Evolutionary conservation across 1,284 basidiomycete species (phyloP).

Genomic region (Puccinia coronata): DNA sequence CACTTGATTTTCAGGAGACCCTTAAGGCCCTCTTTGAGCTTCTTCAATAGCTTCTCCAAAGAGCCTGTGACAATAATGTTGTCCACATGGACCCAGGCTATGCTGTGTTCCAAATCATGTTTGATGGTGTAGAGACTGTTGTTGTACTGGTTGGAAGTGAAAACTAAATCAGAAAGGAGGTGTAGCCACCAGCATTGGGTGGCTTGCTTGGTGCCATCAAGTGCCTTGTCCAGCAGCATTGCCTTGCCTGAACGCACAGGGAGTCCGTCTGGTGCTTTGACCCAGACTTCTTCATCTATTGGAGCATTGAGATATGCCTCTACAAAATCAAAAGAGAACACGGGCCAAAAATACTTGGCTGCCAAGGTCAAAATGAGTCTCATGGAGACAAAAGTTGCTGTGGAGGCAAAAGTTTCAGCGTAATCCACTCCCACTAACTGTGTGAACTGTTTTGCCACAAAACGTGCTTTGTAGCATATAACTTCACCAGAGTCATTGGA

Average conservation of each 20-base stretch:
- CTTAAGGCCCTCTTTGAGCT: background rate
- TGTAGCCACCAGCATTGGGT: background rate
- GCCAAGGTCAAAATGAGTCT: background rate
- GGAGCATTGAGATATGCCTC: constrained; percentile 8
- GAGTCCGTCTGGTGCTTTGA: background rate
- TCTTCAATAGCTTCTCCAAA: background rate
- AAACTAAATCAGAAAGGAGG: background rate
- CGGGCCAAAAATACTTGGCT: background rate
- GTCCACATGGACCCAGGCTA: background rate
- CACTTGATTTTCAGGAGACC: background rate
- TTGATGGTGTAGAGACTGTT: background rate
- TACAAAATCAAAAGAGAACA: constrained; percentile 23
- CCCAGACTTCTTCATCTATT: constrained; percentile 6
- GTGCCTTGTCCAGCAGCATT: background rate
- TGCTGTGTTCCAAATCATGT: background rate
- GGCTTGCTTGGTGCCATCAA: background rate
- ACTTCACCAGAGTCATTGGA: background rate
- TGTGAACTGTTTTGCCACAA: background rate
- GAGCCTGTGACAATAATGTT: background rate
- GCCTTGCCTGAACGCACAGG: background rate
- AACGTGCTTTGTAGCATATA: background rate
- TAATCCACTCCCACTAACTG: background rate
- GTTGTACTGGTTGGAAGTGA: background rate
- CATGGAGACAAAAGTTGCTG: constrained; percentile 5
- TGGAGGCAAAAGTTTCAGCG: background rate